Percentiles rank a stretch among this genome's conserved stretches.
These are phyloP conservation scores for Filobasidium uniguttulatum DNA, from an alignment of 1,284 basidiomycete species.

Conservation along the genomic window DNA sequence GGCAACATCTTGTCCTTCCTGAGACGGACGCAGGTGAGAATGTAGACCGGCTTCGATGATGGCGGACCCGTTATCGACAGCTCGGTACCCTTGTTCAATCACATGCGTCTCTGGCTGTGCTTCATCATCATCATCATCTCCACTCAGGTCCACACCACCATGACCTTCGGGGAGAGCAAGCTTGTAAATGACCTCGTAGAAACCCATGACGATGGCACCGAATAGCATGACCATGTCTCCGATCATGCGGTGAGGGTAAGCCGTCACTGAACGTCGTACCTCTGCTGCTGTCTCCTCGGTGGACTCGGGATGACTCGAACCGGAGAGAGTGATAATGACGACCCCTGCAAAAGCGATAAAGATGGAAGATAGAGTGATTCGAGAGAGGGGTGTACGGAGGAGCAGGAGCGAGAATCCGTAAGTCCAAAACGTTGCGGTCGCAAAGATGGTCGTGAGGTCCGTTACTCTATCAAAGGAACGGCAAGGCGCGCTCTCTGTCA, in stretches of 20 bases:
- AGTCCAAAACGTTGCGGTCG: slow-evolving; percentile 16
- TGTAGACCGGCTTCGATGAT: not conserved
- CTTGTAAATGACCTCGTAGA: slow-evolving; percentile 39
- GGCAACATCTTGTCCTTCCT: too few relatives aligned
- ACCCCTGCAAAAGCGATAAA: slow-evolving; percentile 33
- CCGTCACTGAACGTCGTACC: slow-evolving; percentile 1
- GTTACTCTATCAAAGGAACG: slow-evolving; percentile 8
- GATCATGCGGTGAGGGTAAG: slow-evolving; percentile 20
- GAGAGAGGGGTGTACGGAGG: slow-evolving; percentile 26
- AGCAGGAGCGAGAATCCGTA: slow-evolving; percentile 29
- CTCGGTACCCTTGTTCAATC: slow-evolving; percentile 1
- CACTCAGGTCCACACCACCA: slow-evolving; percentile 19
- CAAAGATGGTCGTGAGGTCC: slow-evolving; percentile 15
- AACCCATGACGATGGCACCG: slow-evolving; percentile 31
- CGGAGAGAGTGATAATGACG: slow-evolving; percentile 28
- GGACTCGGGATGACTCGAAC: slow-evolving; percentile 13
- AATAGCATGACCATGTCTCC: slow-evolving; percentile 35
- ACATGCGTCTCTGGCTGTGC: not conserved
- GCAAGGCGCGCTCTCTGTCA: not conserved
- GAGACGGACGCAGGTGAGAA: not conserved
- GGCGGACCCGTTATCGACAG: slow-evolving; percentile 3
- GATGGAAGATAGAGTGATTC: slow-evolving; percentile 27
- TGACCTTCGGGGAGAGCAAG: slow-evolving; percentile 32
- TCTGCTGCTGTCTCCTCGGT: too few relatives aligned
- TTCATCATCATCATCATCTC: too few relatives aligned